Evolutionary conservation across 1,284 basidiomycete genomes (phyloP).

Genomic region (Fomitopsis betulina): DNA sequence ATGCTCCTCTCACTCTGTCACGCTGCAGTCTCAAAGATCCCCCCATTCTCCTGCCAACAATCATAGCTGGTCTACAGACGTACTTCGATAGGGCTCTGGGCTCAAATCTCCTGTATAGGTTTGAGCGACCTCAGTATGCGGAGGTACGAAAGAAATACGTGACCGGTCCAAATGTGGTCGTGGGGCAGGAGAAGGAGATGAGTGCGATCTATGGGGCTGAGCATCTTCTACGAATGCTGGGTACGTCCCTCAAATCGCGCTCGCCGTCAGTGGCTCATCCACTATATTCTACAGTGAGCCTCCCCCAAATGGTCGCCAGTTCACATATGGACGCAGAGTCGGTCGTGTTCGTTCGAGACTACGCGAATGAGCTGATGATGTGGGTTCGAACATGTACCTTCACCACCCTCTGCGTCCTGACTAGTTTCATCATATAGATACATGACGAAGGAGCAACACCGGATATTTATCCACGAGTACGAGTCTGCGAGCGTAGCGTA

Average conservation of each 20-base stretch:
- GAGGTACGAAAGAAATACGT: slow-evolving; percentile 76
- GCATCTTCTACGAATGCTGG: slow-evolving; percentile 89
- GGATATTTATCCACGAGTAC: slow-evolving; percentile 72
- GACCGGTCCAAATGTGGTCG: slow-evolving; percentile 62
- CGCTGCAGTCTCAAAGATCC: slow-evolving; percentile 56
- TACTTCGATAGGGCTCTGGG: slow-evolving; percentile 95
- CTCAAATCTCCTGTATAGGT: slow-evolving; percentile 89
- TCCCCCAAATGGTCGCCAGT: slow-evolving; percentile 81
- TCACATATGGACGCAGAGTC: slow-evolving; percentile 92
- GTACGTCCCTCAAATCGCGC: slow-evolving; percentile 41
- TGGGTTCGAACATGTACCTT: slow-evolving; percentile 38
- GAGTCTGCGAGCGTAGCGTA: slow-evolving; percentile 69
- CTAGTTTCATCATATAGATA: slow-evolving; percentile 39
- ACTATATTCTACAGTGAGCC: slow-evolving; percentile 45
- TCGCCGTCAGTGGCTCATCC: slow-evolving; percentile 24
- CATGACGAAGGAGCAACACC: slow-evolving; percentile 60
- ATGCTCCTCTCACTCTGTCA: neutral
- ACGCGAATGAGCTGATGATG: slow-evolving; percentile 86
- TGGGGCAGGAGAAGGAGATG: slow-evolving; percentile 80
- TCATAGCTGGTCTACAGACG: slow-evolving; percentile 84
- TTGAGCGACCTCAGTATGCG: slow-evolving; percentile 91
- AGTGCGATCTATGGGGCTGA: slow-evolving; percentile 93
- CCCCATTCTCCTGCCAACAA: slow-evolving; percentile 64
- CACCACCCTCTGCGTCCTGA: slow-evolving; percentile 4
- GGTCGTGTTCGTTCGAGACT: slow-evolving; percentile 80